Evolutionary conservation across 2,329 filamentous ascomycete genomes (phyloP).

Genomic region (Teratosphaeria destructans): DNA sequence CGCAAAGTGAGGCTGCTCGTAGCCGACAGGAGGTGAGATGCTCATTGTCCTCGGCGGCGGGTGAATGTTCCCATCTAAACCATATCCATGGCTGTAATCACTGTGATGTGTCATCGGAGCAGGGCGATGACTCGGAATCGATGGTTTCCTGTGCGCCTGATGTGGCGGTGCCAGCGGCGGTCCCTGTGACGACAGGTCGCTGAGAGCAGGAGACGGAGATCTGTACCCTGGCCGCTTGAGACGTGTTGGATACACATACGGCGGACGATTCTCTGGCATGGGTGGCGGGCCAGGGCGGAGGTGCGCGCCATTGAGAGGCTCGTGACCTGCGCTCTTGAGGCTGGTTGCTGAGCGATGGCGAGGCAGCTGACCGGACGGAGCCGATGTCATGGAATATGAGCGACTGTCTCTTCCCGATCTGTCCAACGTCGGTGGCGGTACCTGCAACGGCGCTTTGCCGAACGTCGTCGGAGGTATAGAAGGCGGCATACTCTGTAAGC

Average conservation of each 20-base stretch:
- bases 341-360: conserved; percentile 36
- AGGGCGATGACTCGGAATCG: conserved; percentile 17
- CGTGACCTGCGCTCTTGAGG: conserved; percentile 31
- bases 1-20: conserved; percentile 17
- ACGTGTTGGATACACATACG: conserved; percentile 33
- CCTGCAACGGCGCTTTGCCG: conserved; percentile 12
- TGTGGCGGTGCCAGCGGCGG: conserved; percentile 9
- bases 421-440: conserved; percentile 13
- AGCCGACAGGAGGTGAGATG: conserved; percentile 14
- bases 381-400: conserved; percentile 33
- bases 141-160: background rate
- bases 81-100: conserved; percentile 17
- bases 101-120: conserved; percentile 21
- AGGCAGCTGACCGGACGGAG: conserved; percentile 27
- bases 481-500: conserved; percentile 33
- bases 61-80: conserved; percentile 16
- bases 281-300: conserved; percentile 24
- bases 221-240: conserved; percentile 33
- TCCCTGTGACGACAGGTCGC: conserved; percentile 26
- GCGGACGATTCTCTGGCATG: conserved; percentile 27
- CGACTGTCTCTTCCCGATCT: conserved; percentile 27
- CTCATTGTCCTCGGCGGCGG: conserved; percentile 17
- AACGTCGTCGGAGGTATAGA: conserved; percentile 23
- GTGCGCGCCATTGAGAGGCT: conserved; percentile 18
- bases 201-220: conserved; percentile 34